Percentiles rank a stretch among this genome's conserved stretches.
phyloP scores from a whole-genome alignment of 352 stramenopile species.

The Globisporangium mamillatum region DNA sequence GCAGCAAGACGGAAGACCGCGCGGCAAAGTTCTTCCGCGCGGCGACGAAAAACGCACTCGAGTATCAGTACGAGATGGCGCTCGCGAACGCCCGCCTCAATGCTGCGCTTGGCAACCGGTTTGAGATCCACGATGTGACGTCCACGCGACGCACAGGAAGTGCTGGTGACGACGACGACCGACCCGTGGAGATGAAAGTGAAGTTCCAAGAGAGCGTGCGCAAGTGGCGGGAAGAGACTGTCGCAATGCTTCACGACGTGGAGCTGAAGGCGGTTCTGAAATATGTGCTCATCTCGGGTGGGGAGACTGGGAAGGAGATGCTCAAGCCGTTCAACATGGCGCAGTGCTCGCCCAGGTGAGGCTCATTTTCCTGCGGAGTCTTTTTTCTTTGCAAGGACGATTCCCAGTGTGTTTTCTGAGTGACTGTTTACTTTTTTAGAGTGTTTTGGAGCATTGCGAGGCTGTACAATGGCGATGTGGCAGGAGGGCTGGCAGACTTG shows the following conservation, averaged over 20 bases:
- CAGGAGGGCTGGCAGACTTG: conserved; percentile 52
- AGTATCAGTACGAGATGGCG: conserved; percentile 77
- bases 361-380: neutral
- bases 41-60: conserved; percentile 69
- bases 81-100: conserved; percentile 73
- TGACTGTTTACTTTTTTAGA: conserved; percentile 18
- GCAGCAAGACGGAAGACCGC: conserved; percentile 43
- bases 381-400: neutral
- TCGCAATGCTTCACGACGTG: conserved; percentile 58
- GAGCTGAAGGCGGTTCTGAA: conserved; percentile 77
- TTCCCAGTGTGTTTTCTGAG: neutral
- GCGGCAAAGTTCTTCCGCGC: conserved; percentile 78
- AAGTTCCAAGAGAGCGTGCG: conserved; percentile 77
- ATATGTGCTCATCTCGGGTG: conserved; percentile 77
- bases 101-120: conserved; percentile 56
- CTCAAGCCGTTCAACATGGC: conserved; percentile 91
- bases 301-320: conserved; percentile 81
- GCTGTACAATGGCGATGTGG: conserved; percentile 76
- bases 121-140: conserved; percentile 48
- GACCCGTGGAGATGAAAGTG: conserved; percentile 48
- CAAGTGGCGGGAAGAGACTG: conserved; percentile 81
- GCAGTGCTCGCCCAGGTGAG: conserved; percentile 67
- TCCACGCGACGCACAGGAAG: conserved; percentile 23
- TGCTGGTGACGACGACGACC: neutral
- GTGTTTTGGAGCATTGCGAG: conserved; percentile 86